These are phyloP conservation scores for Saccharomyces cerevisiae DNA, from an alignment of 805 yeast species.

Conservation along the genomic window DNA sequence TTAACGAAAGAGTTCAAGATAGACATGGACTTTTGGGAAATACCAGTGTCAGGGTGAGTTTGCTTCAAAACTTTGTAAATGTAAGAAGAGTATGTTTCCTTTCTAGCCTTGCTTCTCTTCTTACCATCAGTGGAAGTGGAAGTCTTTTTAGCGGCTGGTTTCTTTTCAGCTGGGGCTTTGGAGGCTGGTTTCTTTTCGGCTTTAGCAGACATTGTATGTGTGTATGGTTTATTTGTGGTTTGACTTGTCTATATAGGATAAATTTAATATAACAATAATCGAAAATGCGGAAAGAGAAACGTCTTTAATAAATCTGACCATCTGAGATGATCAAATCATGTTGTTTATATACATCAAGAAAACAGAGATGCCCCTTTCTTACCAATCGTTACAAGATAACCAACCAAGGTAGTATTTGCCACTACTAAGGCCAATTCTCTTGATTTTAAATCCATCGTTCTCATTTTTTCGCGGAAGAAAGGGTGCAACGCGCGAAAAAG, in stretches of 20 bases:
- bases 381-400: not conserved
- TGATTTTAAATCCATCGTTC: not conserved
- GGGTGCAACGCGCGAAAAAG: constrained; percentile 8
- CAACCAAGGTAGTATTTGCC: not conserved
- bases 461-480: constrained; percentile 3
- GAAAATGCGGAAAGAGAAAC: not conserved
- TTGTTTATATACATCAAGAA: not conserved
- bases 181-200: constrained; percentile 58
- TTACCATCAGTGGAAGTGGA: constrained; percentile 71
- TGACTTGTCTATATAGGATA: constrained; percentile 17
- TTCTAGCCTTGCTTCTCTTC: constrained; percentile 92
- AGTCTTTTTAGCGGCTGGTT: constrained; percentile 89
- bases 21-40: constrained; percentile 97
- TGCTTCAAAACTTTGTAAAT: constrained; percentile 97
- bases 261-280: not conserved
- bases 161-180: constrained; percentile 95
- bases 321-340: not conserved
- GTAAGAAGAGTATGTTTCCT: constrained; percentile 96
- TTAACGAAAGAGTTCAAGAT: constrained; percentile 97
- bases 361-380: not conserved
- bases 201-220: constrained; percentile 52
- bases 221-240: not conserved
- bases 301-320: not conserved
- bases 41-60: constrained; percentile 99
- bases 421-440: not conserved